These are phyloP conservation scores for Plenodomus lindquistii DNA, from an alignment of 2,329 filamentous ascomycete species.

Conservation along the genomic window DNA sequence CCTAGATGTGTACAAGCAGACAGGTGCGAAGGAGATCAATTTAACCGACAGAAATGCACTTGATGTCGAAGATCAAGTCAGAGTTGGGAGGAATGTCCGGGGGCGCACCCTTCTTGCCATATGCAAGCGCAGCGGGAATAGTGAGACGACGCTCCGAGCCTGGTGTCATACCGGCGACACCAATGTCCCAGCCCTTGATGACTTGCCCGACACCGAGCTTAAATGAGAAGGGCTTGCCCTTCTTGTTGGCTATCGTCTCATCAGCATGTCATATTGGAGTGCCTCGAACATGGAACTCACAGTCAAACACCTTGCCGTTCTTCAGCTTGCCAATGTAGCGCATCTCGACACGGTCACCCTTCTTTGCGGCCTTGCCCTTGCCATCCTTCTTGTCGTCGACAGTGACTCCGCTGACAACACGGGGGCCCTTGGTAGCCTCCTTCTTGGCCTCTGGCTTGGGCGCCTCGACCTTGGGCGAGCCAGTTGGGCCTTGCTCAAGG, in stretches of 20 bases:
- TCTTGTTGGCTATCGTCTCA: conserved; percentile 84
- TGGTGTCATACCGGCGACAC: conserved; percentile 86
- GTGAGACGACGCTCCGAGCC: conserved; percentile 92
- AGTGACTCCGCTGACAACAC: conserved; percentile 84
- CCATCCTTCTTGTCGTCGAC: conserved; percentile 96
- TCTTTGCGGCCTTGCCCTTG: conserved; percentile 82
- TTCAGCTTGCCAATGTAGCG: conserved; percentile 95
- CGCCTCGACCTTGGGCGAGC: conserved; percentile 52
- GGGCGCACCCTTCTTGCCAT: conserved; percentile 75
- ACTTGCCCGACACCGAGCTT: conserved; percentile 93
- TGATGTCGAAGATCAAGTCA: conserved; percentile 82
- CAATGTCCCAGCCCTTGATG: conserved; percentile 98
- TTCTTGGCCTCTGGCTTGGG: conserved; percentile 52
- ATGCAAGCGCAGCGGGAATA: conserved; percentile 84
- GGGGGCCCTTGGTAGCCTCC: conserved; percentile 62
- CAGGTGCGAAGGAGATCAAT: conserved; percentile 1
- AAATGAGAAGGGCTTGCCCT: conserved; percentile 96
- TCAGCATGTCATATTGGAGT: conserved; percentile 17
- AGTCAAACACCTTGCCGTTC: conserved; percentile 93
- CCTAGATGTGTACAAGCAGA: conserved; percentile 2
- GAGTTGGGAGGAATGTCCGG: conserved; percentile 92
- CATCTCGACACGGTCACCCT: conserved; percentile 87
- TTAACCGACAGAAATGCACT: conserved; percentile 55
- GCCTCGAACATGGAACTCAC: conserved; percentile 56
- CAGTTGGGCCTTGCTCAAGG: conserved; percentile 91